These are phyloP conservation scores for Ceratocystis albifundus DNA, from an alignment of 2,329 filamentous ascomycete species.

Conservation along the genomic window DNA sequence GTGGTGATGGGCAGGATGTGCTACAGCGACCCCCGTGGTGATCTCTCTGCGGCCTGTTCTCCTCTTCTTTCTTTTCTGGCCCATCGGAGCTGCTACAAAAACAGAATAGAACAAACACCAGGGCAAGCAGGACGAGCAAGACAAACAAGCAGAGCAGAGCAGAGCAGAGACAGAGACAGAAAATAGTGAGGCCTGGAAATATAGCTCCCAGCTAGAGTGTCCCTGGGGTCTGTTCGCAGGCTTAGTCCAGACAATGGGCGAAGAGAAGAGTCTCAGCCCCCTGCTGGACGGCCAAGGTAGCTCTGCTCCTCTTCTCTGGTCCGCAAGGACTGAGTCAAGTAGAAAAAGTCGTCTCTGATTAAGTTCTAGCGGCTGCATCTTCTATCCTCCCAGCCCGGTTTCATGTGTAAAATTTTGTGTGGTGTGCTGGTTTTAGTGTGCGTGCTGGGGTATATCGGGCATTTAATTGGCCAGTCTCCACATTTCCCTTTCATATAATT, in stretches of 20 bases:
- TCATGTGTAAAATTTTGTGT: background rate
- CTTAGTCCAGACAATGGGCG: conserved; percentile 18
- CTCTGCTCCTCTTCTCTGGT: background rate
- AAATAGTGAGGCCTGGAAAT: background rate
- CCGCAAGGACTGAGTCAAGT: background rate
- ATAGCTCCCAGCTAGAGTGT: background rate
- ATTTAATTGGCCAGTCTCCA: background rate
- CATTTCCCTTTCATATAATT: background rate
- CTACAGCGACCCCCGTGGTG: conserved; percentile 1
- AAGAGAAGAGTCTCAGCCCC: conserved; percentile 18
- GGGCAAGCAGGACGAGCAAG: no score
- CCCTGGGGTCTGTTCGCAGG: conserved; percentile 13
- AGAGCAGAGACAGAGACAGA: background rate
- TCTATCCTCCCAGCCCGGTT: background rate
- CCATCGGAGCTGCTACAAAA: no score
- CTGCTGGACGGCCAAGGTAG: background rate
- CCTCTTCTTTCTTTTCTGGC: background rate
- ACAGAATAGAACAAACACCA: no score
- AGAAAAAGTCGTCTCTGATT: background rate
- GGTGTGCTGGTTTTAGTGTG: background rate
- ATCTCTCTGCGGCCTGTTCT: conserved; percentile 6
- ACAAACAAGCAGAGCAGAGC: background rate
- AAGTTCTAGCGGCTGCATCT: background rate
- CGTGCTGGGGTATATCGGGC: background rate
- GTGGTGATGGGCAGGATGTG: conserved; percentile 4